Evolutionary conservation across 2,329 filamentous ascomycete species (phyloP).

Genomic region (Aspergillus ustus): DNA sequence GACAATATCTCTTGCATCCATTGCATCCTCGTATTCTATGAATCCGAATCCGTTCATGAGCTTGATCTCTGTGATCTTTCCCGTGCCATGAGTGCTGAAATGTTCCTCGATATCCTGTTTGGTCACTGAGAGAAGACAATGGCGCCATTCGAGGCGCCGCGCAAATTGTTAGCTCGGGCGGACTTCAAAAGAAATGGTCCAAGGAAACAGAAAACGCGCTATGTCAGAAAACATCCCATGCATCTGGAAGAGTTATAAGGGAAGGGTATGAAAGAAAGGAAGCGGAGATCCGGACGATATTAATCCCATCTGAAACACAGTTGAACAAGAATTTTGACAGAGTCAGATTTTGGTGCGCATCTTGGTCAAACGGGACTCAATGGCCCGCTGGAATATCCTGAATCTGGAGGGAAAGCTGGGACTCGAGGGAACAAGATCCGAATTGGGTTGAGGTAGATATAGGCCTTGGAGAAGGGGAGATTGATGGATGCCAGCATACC

Average conservation of each 20-base stretch:
- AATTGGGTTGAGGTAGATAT: slow-evolving; percentile 24
- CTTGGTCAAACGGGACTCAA: slow-evolving; percentile 20
- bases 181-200: slow-evolving; percentile 23
- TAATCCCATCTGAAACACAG: slow-evolving; percentile 6
- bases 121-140: slow-evolving; percentile 69
- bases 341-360: slow-evolving; percentile 12
- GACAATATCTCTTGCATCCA: slow-evolving; percentile 98
- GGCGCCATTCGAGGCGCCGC: slow-evolving; percentile 35
- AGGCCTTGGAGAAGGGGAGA: slow-evolving; percentile 31
- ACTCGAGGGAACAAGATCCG: slow-evolving; percentile 23
- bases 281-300: slow-evolving; percentile 5
- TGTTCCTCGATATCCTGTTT: slow-evolving; percentile 96
- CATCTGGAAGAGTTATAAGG: slow-evolving; percentile 14
- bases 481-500: slow-evolving; percentile 65
- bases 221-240: slow-evolving; percentile 23
- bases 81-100: slow-evolving; percentile 93
- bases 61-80: slow-evolving; percentile 98
- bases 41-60: slow-evolving; percentile 99
- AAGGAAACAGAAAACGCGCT: slow-evolving; percentile 25
- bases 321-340: slow-evolving; percentile 3
- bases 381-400: slow-evolving; percentile 23
- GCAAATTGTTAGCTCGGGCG: slow-evolving; percentile 37
- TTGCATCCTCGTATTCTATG: slow-evolving; percentile 97
- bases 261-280: slow-evolving; percentile 12
- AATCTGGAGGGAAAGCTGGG: slow-evolving; percentile 16